Conservation (phyloP, 2,329 filamentous ascomycete species). For the Monascus ruber region DNA sequence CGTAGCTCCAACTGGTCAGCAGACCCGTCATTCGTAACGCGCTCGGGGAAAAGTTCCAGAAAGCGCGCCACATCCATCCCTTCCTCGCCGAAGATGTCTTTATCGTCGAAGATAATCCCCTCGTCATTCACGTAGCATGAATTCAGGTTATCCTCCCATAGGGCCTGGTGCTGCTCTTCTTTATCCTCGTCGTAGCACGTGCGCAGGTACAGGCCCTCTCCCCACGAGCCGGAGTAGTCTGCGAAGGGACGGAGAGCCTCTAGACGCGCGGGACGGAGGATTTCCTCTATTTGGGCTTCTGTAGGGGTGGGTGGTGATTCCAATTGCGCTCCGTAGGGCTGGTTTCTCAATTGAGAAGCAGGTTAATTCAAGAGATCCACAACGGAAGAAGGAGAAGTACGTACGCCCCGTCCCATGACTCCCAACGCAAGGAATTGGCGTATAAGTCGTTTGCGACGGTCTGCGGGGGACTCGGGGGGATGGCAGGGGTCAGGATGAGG, state of each 20-base stretch:
- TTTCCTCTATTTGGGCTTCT: background rate
- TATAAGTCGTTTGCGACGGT: too few relatives aligned
- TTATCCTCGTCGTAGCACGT: background rate
- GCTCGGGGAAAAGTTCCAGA: background rate
- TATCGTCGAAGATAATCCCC: background rate
- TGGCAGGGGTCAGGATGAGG: too few relatives aligned
- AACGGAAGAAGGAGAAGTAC: too few relatives aligned
- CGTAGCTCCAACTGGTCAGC: too few relatives aligned
- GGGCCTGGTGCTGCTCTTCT: background rate
- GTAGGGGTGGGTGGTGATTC: too few relatives aligned
- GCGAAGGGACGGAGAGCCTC: background rate
- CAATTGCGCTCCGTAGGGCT: too few relatives aligned
- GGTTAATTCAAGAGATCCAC: too few relatives aligned
- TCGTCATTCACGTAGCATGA: background rate
- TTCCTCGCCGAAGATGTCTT: background rate
- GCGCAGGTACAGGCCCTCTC: background rate
- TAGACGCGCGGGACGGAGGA: background rate
- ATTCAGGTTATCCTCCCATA: background rate
- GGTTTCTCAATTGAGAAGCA: too few relatives aligned
- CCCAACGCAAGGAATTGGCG: too few relatives aligned
- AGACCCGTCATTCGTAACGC: too few relatives aligned
- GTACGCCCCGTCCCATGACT: too few relatives aligned
- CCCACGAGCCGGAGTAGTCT: background rate
- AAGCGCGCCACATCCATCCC: background rate
- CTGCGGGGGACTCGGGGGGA: too few relatives aligned